Evolutionary conservation across 2,329 filamentous ascomycete genomes (phyloP).

Genomic region (Eutypella sp.): DNA sequence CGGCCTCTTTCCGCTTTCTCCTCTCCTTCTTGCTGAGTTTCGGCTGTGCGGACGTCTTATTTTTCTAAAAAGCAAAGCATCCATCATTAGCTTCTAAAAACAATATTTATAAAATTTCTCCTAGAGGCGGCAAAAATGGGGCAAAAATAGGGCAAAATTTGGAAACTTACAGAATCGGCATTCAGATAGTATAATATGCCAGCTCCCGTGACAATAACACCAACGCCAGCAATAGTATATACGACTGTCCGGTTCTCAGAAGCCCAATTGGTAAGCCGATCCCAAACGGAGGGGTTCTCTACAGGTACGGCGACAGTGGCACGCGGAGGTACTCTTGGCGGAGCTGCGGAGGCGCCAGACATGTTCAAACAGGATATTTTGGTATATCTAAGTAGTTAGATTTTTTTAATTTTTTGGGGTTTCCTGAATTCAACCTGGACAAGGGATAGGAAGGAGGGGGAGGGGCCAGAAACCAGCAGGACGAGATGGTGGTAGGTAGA

Average conservation of each 20-base stretch:
- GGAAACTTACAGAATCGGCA: constrained; percentile 47
- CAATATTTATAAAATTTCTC: too few species aligned
- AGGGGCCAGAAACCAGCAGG: too few species aligned
- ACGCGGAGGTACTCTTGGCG: constrained; percentile 43
- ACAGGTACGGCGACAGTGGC: constrained; percentile 42
- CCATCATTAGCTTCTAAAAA: constrained; percentile 7
- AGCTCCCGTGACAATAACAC: constrained; percentile 83
- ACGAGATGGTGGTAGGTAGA: too few species aligned
- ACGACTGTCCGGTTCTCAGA: constrained; percentile 93
- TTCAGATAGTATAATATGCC: constrained; percentile 90
- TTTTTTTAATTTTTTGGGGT: not conserved
- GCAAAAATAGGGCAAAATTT: not conserved
- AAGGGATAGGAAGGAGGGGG: too few species aligned
- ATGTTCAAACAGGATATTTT: constrained; percentile 25
- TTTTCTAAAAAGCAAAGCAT: constrained; percentile 3
- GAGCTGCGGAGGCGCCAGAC: constrained; percentile 36
- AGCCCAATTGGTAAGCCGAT: constrained; percentile 85
- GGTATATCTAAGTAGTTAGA: too few species aligned
- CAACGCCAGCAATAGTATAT: constrained; percentile 93
- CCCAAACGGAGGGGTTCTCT: constrained; percentile 69
- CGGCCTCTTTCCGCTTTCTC: constrained; percentile 78
- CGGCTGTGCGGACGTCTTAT: constrained; percentile 47
- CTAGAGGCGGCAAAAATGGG: constrained; percentile 1
- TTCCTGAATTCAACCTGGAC: not conserved
- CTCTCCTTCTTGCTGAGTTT: constrained; percentile 88